Percentiles rank a stretch among this genome's conserved stretches.
Evolutionary conservation across 352 stramenopile genomes (phyloP).

Genomic region (Pythium biforme): DNA sequence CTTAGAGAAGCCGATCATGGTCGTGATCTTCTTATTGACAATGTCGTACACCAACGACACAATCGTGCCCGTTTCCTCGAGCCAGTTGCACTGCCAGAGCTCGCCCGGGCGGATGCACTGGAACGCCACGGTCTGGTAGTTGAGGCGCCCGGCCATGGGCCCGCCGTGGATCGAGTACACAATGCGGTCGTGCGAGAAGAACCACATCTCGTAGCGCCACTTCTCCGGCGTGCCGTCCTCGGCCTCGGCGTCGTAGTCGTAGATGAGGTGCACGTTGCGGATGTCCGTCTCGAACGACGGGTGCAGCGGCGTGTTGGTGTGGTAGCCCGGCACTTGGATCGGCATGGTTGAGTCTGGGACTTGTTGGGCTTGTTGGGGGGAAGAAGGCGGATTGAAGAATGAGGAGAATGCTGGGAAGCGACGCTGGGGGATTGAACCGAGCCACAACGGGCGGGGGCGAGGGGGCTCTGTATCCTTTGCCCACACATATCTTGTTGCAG

Average conservation of each 20-base stretch:
- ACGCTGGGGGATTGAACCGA: no score
- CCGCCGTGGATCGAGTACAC: constrained; percentile 60
- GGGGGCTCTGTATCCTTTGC: not conserved
- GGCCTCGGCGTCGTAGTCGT: constrained; percentile 50
- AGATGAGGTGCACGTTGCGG: constrained; percentile 49
- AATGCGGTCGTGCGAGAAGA: constrained; percentile 54
- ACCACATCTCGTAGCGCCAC: constrained; percentile 67
- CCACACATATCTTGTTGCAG: not conserved
- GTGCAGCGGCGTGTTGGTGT: constrained; percentile 54
- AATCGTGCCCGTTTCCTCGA: constrained; percentile 57
- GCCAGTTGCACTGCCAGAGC: constrained; percentile 63
- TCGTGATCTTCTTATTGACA: constrained; percentile 46
- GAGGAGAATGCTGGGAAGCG: not conserved
- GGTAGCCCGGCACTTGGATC: constrained; percentile 41
- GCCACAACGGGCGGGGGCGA: not conserved
- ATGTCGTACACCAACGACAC: constrained; percentile 56
- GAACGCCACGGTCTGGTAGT: constrained; percentile 59
- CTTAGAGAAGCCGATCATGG: constrained; percentile 55
- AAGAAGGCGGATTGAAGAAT: constrained; percentile 2
- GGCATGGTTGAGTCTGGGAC: not conserved
- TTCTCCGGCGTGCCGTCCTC: constrained; percentile 44
- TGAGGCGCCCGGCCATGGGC: constrained; percentile 50
- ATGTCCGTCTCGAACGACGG: constrained; percentile 59
- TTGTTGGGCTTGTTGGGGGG: not conserved
- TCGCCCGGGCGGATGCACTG: constrained; percentile 58